Base-by-base conservation (phyloP, 2,329 filamentous ascomycete species). In the Penicillium sp. region DNA sequence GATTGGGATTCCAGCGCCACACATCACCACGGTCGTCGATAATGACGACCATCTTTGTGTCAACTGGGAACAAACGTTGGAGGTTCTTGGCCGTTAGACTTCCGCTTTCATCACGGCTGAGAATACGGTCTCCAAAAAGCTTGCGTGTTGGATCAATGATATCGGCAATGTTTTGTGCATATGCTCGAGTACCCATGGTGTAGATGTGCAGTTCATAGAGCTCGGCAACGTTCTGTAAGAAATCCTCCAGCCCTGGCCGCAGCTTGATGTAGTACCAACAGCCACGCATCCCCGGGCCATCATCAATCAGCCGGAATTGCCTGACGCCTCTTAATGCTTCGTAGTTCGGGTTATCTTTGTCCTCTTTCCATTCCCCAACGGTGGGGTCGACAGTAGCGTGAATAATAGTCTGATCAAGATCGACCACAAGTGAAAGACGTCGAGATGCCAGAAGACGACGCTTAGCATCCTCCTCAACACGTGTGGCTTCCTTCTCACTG, bases 261-360 rank as follows among this genome's bases (percentile, higher is more conserved):
- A 96, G 86, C 79, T 99, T 99, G 80, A 99, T 96, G 75, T 98
- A 99, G 76, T 99, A 99, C 84, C 90, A 96, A 71, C 89, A 93
- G n/a, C 87, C 88, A 48, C 85, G 78, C 60, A 88, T 88, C 24
- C 87, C 84, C 2, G 88, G 88, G 1, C 88, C 89, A 66, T 97
- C 92, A 62, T 99, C 93, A 44, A 88, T 84, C 41, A 99, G 84
- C 77, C 97, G 91, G 71, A 99, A 99, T 60, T 86, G 86, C 67
- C 86, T 83, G 39, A 99, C 93, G 60, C 96, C 89, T 72, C 92
- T 93, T 67, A 99, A 88, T 5, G 93, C 91, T 21, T 90, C 86
- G 73, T 97, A 87, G 68, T 99, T 99, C 19, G 95, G 92, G 66
- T 96, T 97, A 3, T 86, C 82, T 24, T 88, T 86, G 73, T 99